phyloP scores from a whole-genome alignment of 2,329 filamentous ascomycete genomes.

The Penicillium sp. region DNA sequence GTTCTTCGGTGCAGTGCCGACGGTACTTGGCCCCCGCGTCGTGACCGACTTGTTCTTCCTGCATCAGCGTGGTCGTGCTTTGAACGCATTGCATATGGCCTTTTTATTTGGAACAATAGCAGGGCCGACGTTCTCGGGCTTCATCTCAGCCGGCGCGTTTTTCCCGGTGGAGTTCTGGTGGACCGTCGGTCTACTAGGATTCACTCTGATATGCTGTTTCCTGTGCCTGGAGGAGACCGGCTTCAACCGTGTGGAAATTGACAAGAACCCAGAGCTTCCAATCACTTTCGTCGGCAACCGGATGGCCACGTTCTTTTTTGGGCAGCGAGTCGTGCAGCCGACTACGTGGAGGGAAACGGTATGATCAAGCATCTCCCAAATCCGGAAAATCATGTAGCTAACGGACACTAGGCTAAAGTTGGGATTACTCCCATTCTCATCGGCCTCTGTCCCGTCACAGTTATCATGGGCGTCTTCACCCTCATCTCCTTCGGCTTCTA shows the following conservation, averaged over 20 bases:
- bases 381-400: not conserved
- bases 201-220: constrained; percentile 39
- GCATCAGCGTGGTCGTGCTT: constrained; percentile 46
- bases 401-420: constrained; percentile 17
- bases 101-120: constrained; percentile 43
- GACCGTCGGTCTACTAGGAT: constrained; percentile 42
- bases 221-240: constrained; percentile 45
- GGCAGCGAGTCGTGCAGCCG: constrained; percentile 24
- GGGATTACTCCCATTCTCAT: constrained; percentile 31
- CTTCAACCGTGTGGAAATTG: constrained; percentile 31
- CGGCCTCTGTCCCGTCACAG: constrained; percentile 38
- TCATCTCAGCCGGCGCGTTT: constrained; percentile 38
- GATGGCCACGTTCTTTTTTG: constrained; percentile 32
- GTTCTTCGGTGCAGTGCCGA: constrained; percentile 44
- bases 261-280: constrained; percentile 21
- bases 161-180: constrained; percentile 50
- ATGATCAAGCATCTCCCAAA: not conserved
- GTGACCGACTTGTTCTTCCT: constrained; percentile 50
- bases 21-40: constrained; percentile 43
- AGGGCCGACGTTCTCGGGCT: constrained; percentile 45
- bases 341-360: constrained; percentile 29
- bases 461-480: constrained; percentile 43
- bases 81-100: constrained; percentile 40
- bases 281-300: constrained; percentile 25
- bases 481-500: constrained; percentile 41